Evolutionary conservation across 495 filamentous ascomycete genomes (phyloP).

Genomic region (Xylaria intraflava): DNA sequence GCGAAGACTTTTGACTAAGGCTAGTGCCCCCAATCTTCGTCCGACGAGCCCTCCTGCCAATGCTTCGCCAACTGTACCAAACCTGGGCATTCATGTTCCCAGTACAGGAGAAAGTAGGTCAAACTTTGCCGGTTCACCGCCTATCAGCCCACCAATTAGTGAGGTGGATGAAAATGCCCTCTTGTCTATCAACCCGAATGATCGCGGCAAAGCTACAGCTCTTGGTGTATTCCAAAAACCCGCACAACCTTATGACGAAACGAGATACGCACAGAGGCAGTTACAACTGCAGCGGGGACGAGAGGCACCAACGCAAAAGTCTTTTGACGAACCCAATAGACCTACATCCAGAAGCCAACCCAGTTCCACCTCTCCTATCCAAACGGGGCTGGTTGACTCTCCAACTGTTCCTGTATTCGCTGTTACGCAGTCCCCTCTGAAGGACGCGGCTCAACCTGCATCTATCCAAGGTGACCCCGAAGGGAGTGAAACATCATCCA

Average conservation of each 20-base stretch:
- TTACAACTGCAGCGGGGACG: conserved; percentile 67
- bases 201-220: conserved; percentile 79
- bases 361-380: conserved; percentile 29
- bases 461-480: conserved; percentile 31
- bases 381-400: conserved; percentile 15
- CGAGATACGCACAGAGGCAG: conserved; percentile 76
- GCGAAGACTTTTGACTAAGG: conserved; percentile 35
- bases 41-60: conserved; percentile 34
- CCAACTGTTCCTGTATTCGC: conserved; percentile 10
- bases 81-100: conserved; percentile 26
- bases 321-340: conserved; percentile 28
- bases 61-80: conserved; percentile 23
- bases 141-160: conserved; percentile 67
- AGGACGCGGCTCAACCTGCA: conserved; percentile 37
- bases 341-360: conserved; percentile 23
- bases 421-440: conserved; percentile 10
- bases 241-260: conserved; percentile 67
- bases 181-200: conserved; percentile 63
- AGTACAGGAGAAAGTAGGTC: conserved; percentile 32
- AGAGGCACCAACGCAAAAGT: conserved; percentile 38
- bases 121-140: conserved; percentile 49
- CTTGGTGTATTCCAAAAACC: conserved; percentile 81
- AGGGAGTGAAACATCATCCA: conserved; percentile 24
- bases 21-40: conserved; percentile 44
- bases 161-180: conserved; percentile 56